Evolutionary conservation across 768 basidiomycete species (phyloP), one percentile per base, ranked within the genome.

Genomic region (Leccinum broughii): DNA sequence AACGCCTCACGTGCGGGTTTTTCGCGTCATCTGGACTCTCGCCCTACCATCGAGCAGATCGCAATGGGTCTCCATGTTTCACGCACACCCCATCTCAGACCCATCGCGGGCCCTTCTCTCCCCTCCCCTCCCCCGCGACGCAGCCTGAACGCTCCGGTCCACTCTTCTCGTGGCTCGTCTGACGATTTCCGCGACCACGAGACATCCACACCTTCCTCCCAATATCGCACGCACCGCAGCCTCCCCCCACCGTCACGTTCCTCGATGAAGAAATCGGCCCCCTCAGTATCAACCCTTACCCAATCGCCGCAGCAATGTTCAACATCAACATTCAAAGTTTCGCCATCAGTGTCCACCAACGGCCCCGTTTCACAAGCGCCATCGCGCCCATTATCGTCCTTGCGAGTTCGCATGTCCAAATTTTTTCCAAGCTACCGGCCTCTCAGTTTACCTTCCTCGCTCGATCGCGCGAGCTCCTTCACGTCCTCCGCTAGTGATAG

Each of bases 61-160:
- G 86, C 87, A 14, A 90, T 91, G 88, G 89, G 89, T 20, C 79
- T 91, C 24, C 89, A 91, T 71, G 76, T 88, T 32, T 90, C 89
- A 6, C 84, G 87, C 39, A 91, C 89, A 1, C 89, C 89, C 4
- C 89, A 90, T 69, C 74, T 90, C 30, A 81, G 85, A 48, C 78
- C 81, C 9, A 69, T 64, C 32, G 35, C 58, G 9, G 64, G 56
- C 48, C 54, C 69, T 14, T 65, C 58, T 46, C 72, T 66, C 3
- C 55, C 64, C 13, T 57, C 72, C 14, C 59, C 62, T 39, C 64
- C 62, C 11, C 55, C 66, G 22, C 60, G 52, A 37, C 67, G 60
- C 55, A 60, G 20, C 54, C 26, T 76, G 17, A 68, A 64, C 46
- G 62, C 75, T 3, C 69, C 75, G 24, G 60, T 67, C 24, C 74